phyloP scores from a whole-genome alignment of 176 grass and related monocot genomes.

The Chrysopogon serrulatus region DNA sequence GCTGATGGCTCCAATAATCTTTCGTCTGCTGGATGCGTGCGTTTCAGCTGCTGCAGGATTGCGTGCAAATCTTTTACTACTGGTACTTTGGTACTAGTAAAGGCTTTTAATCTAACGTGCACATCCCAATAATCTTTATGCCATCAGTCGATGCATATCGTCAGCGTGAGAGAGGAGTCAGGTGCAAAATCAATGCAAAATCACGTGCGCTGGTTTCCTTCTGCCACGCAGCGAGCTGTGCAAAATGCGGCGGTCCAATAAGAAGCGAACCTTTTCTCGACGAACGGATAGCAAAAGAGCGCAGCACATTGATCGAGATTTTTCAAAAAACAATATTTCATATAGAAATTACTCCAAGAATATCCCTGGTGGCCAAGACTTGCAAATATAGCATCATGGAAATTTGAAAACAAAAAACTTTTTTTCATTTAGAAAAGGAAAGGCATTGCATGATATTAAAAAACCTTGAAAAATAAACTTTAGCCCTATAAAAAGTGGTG shows the following conservation, averaged over 20 bases:
- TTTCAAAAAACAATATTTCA: not conserved
- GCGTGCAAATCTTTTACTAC: not conserved
- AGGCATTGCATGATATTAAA: too few species aligned
- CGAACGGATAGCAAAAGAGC: not conserved
- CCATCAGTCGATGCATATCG: not conserved
- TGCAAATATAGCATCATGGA: too few species aligned
- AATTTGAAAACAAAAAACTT: too few species aligned
- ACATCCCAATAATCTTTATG: not conserved
- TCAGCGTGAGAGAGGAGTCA: not conserved
- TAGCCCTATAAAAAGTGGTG: too few species aligned
- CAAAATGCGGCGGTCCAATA: constrained; percentile 19
- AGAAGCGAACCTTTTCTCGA: not conserved
- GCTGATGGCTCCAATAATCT: not conserved
- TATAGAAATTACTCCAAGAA: too few species aligned
- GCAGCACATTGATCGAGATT: not conserved
- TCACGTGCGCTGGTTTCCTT: not conserved
- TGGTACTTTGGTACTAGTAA: not conserved
- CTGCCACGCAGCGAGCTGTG: not conserved
- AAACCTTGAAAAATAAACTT: too few species aligned
- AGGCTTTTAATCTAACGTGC: not conserved
- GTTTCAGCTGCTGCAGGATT: not conserved
- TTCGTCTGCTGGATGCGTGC: not conserved
- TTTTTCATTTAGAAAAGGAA: too few species aligned
- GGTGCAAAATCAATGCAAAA: not conserved
- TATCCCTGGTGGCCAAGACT: too few species aligned